Evolutionary conservation across 2,329 filamentous ascomycete species (phyloP), one percentile per base, ranked within the genome.

Genomic region (Pseudogymnoascus destructans): DNA sequence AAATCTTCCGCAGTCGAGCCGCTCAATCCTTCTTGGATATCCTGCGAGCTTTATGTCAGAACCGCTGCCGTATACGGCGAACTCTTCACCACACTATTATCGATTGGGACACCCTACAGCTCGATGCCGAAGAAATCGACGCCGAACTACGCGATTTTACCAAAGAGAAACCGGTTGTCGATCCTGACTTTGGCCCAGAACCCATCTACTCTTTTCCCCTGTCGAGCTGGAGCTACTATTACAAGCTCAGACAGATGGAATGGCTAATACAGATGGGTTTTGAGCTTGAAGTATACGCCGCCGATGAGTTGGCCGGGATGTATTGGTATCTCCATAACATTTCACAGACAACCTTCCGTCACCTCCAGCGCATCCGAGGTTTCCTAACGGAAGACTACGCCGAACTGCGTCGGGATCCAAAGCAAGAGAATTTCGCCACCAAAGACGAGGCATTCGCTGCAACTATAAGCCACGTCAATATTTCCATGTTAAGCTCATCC

Each of bases 221-320:
- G 0, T 89, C 87, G 1, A 90, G 87, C 3, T 98, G 93, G 93
- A 81, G 85, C 0, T 95, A 92, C 66, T 80, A 91, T 60, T 88
- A 95, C 71, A 97, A 96, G 70, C 77, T 96, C n/a, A 81, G 80
- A 27, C 82, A 92, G 66, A 89, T 96, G 78, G 86, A 92, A 68
- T 86, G 84, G 76, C 85, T 95, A 49, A 78, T 96, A 13, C 87
- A 96, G 67, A 81, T 96, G 30, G 93, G 95, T 10, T 97, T 98
- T 70, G 93, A 98, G 71, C 83, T 96, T 10, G 85, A 92, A 42
- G 81, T 95, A 8, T 97, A 97, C 70, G 84, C 92, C 57, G 78
- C 83, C 0, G 86, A 95, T 69, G 93, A 98, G 70, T 77, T 93
- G 8, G 80, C 84, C 0, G 84, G 82, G 21, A 95, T 96, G 87